Evolutionary conservation across 176 grass and related monocot species (phyloP), one percentile per base, ranked within the genome.

Genomic region (Oryza longistaminata): DNA sequence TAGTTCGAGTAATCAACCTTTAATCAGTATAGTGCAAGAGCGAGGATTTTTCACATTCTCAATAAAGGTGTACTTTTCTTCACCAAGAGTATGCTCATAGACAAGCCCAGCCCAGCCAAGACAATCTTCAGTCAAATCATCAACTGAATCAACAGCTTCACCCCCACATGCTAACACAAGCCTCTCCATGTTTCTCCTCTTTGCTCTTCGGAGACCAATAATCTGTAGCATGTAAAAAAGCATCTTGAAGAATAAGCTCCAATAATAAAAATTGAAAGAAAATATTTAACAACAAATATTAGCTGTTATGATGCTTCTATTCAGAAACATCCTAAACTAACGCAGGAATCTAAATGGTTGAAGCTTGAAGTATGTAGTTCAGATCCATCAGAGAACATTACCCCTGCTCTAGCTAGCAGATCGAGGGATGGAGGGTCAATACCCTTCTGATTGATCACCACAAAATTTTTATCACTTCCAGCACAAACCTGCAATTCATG

Each of bases 171-270:
- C 91, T 73, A 98, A 77, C 73, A 95, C 96, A 65, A 98, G 82
- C 81, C 96, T 92, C 80, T 98, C 96, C 96, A 98, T 98, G 85
- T 98, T 98, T 71, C 96, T 93, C 83, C 96, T 90, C 86, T 98
- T 98, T 3, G 96, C 93, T 85, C 96, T 93, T 83, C 96, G 88
- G 50, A 98, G 87, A 83, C 83, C 96, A 89, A 98, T 90, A 78
- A 98, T 95, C 96, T 98, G 89, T 67, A 82, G 58, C 24, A 81
- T 77, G 46, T 37, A 62, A 62, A 89, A 79, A 82, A 64, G 27
- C 5, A 40, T 74, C 11, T 71, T 60, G 68, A 15, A 55, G 29
- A n/a, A 22, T 26, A 82, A 48, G 25, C 24, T 19, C 11, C 11
- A 62, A 43, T 24, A 85, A 8, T 42, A 71, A 46, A 52, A 49